Evolutionary conservation across 306 rosid species (phyloP).

Genomic region (Vigna trinervia): DNA sequence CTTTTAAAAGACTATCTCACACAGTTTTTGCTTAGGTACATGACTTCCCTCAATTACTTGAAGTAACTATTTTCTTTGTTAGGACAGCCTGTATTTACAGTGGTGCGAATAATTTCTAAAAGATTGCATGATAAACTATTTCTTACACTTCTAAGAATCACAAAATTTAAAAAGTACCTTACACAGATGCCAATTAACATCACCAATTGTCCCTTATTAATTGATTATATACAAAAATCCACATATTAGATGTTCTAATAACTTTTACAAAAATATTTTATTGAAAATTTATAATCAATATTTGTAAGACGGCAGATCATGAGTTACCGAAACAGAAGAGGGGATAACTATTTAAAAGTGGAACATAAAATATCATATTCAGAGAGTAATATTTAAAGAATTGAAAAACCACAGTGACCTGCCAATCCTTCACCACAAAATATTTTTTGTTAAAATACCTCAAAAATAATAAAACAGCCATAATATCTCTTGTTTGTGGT

Average conservation of each 20-base stretch:
- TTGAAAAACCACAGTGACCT: not conserved
- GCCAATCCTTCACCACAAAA: constrained; percentile 6
- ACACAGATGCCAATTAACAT: not conserved
- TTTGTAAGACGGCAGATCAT: not conserved
- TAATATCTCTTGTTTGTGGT: constrained; percentile 1
- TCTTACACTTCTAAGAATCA: not conserved
- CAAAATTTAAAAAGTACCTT: not conserved
- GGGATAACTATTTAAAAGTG: constrained; percentile 8
- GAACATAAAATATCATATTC: constrained; percentile 13
- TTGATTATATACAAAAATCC: no score
- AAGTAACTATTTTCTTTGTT: not conserved
- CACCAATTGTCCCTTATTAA: not conserved
- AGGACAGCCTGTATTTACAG: not conserved
- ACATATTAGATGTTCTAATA: not conserved
- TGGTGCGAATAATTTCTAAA: not conserved
- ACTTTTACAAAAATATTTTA: not conserved
- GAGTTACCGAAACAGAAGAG: constrained; percentile 3
- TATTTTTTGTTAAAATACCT: no score
- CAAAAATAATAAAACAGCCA: not conserved
- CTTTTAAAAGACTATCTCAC: no score
- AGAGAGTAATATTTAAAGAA: not conserved
- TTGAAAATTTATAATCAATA: not conserved
- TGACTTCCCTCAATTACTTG: not conserved
- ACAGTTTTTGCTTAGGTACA: not conserved
- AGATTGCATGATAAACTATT: not conserved